A percentile compares a stretch with the other conserved stretches of the same genome.
phyloP scores from a whole-genome alignment of 768 basidiomycete genomes.

The Gymnopilus junonius region DNA sequence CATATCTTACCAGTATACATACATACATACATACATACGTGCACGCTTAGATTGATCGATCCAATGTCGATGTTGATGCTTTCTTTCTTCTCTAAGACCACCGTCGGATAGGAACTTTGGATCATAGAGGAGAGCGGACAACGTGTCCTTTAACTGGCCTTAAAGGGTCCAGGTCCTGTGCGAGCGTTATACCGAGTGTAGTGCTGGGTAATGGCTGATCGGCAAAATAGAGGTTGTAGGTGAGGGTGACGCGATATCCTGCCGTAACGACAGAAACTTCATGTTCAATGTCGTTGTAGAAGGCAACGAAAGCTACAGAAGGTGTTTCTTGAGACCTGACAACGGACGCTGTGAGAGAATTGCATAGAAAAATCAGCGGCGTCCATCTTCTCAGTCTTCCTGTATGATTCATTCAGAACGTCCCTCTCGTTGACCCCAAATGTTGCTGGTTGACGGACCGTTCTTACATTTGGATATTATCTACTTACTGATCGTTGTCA shows the following conservation, averaged over 20 bases:
- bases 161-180: not conserved
- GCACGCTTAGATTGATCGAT: too few relatives aligned
- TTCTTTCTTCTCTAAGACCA: too few relatives aligned
- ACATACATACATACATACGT: not conserved
- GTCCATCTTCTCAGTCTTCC: too few relatives aligned
- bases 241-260: slow-evolving; percentile 45
- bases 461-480: too few relatives aligned
- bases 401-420: too few relatives aligned
- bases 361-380: too few relatives aligned
- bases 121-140: slow-evolving; percentile 31
- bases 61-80: too few relatives aligned
- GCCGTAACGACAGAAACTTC: slow-evolving; percentile 39
- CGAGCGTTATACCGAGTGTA: not conserved
- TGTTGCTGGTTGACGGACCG: too few relatives aligned
- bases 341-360: slow-evolving; percentile 37
- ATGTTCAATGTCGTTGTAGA: slow-evolving; percentile 45
- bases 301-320: slow-evolving; percentile 37
- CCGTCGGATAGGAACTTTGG: slow-evolving; percentile 33
- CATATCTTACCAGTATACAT: not conserved
- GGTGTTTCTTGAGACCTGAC: slow-evolving; percentile 18
- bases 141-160: slow-evolving; percentile 16
- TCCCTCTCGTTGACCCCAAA: too few relatives aligned
- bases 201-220: not conserved
- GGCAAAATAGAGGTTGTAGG: slow-evolving; percentile 43
- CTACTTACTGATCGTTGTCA: too few relatives aligned